phyloP scores from a whole-genome alignment of 768 basidiomycete genomes.

The Sarcomyxa edulis region DNA sequence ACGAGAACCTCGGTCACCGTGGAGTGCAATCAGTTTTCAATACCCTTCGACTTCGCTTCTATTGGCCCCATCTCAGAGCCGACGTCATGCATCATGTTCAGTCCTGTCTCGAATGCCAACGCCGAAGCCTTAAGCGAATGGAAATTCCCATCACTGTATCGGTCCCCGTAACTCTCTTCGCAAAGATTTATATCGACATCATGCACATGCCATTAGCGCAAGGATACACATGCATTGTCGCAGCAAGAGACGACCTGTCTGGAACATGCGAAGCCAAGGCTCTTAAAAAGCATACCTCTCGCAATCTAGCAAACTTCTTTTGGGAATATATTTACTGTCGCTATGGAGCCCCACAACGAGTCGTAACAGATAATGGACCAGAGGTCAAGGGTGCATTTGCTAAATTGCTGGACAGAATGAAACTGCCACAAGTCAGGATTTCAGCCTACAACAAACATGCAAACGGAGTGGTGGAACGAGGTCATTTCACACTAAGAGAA shows the following conservation, averaged over 20 bases:
- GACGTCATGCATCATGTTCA: conserved; percentile 17
- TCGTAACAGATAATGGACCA: conserved; percentile 25
- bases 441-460: conserved; percentile 28
- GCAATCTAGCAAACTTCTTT: conserved; percentile 20
- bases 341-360: conserved; percentile 20
- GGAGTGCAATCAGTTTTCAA: conserved; percentile 14
- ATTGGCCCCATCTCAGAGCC: conserved; percentile 18
- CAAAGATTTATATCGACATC: conserved; percentile 19
- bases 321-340: conserved; percentile 26
- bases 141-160: conserved; percentile 12
- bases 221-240: conserved; percentile 17
- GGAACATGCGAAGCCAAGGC: conserved; percentile 21
- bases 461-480: conserved; percentile 30
- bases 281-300: conserved; percentile 9
- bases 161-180: conserved; percentile 10
- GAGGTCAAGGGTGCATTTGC: conserved; percentile 16
- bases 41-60: conserved; percentile 14
- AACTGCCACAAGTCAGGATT: conserved; percentile 22
- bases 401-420: conserved; percentile 2
- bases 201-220: conserved; percentile 20
- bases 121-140: conserved; percentile 7
- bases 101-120: conserved; percentile 24
- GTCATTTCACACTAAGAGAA: conserved; percentile 25
- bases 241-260: conserved; percentile 23
- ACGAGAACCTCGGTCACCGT: conserved; percentile 19